phyloP scores from a whole-genome alignment of 2,329 filamentous ascomycete species.

The Trichoderma arundinaceum region DNA sequence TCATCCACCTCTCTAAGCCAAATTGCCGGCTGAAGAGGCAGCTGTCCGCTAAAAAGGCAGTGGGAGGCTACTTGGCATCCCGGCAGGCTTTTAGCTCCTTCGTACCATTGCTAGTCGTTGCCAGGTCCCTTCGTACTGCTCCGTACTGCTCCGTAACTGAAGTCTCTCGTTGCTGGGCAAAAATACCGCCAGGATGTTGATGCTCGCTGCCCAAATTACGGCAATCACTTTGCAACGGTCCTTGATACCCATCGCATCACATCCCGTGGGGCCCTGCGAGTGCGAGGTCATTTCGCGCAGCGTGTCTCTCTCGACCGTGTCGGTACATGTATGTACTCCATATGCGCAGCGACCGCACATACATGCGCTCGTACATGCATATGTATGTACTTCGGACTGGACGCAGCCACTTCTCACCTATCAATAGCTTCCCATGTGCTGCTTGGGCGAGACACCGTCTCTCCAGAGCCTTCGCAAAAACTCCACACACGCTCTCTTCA shows the following conservation, averaged over 20 bases:
- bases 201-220: conserved; percentile 17
- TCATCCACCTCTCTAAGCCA: conserved; percentile 7
- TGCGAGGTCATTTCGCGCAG: conserved; percentile 4
- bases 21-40: conserved; percentile 25
- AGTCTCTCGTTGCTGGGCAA: conserved; percentile 11
- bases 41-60: conserved; percentile 5
- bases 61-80: no score
- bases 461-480: neutral
- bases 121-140: neutral
- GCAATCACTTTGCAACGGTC: neutral
- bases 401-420: conserved; percentile 18
- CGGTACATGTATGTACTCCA: neutral
- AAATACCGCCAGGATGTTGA: conserved; percentile 9
- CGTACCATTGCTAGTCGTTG: neutral
- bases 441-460: conserved; percentile 11
- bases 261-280: conserved; percentile 1
- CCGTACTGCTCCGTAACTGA: neutral
- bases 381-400: conserved; percentile 18
- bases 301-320: neutral
- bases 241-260: conserved; percentile 10
- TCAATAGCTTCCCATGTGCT: conserved; percentile 13
- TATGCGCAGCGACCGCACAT: conserved; percentile 5
- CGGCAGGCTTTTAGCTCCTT: neutral
- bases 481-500: neutral
- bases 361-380: conserved; percentile 14